Conservation (phyloP, 352 stramenopile genomes). For the Phytopythium delawarense region DNA sequence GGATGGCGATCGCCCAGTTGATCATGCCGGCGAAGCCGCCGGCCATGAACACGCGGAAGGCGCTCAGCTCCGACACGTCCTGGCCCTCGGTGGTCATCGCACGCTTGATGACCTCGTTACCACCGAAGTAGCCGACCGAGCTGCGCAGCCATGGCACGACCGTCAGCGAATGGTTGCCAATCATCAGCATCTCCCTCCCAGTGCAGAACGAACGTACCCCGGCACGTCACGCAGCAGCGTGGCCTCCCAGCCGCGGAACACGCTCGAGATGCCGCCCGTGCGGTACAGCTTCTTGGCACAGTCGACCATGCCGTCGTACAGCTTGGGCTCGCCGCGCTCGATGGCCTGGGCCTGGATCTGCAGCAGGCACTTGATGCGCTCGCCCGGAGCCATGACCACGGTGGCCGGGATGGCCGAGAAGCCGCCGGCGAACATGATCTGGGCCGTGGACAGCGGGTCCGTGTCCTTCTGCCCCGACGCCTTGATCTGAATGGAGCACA, state of each 20-base stretch:
- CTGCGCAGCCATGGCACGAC: slow-evolving; percentile 23
- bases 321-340: slow-evolving; percentile 63
- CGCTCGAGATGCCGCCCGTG: slow-evolving; percentile 87
- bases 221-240: slow-evolving; percentile 94
- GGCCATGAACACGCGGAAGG: slow-evolving; percentile 89
- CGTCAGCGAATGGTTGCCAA: background rate
- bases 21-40: slow-evolving; percentile 93
- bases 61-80: slow-evolving; percentile 82
- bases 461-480: slow-evolving; percentile 46
- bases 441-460: slow-evolving; percentile 64
- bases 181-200: slow-evolving; percentile 6
- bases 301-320: slow-evolving; percentile 95
- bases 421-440: slow-evolving; percentile 89
- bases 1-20: slow-evolving; percentile 95
- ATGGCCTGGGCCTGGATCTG: slow-evolving; percentile 90
- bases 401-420: slow-evolving; percentile 89
- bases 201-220: slow-evolving; percentile 53
- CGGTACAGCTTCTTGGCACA: slow-evolving; percentile 92
- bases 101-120: slow-evolving; percentile 92
- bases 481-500: slow-evolving; percentile 39
- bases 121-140: slow-evolving; percentile 93
- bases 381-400: slow-evolving; percentile 93
- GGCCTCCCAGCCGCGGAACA: slow-evolving; percentile 94
- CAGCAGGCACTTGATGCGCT: slow-evolving; percentile 96
- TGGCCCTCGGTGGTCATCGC: slow-evolving; percentile 75